Evolutionary conservation across 208 protist genomes (phyloP).

Genomic region (Sergeia podlipaevii): DNA sequence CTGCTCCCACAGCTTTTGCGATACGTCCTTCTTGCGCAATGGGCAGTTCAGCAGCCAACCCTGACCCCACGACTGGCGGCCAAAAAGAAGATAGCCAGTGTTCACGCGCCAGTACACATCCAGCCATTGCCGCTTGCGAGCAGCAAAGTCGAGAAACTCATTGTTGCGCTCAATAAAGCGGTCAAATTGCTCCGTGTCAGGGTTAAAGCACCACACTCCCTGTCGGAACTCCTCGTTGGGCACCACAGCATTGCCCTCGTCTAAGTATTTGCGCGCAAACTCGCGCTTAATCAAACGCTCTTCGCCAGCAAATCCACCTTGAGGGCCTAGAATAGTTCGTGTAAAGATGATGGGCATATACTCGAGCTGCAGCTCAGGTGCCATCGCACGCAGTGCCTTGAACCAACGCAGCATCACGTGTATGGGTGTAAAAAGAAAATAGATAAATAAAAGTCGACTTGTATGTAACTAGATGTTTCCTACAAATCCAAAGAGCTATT

Average conservation of each 20-base stretch:
- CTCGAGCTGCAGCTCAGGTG: slow-evolving; percentile 87
- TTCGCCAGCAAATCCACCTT: slow-evolving; percentile 88
- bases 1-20: slow-evolving; percentile 93
- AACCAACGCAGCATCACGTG: slow-evolving; percentile 59
- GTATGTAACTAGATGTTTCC: too few species aligned
- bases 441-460: not conserved
- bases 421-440: not conserved
- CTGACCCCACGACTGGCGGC: slow-evolving; percentile 86
- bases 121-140: slow-evolving; percentile 90
- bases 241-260: slow-evolving; percentile 58
- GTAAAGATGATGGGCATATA: slow-evolving; percentile 87
- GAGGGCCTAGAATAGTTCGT: slow-evolving; percentile 80
- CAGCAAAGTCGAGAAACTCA: slow-evolving; percentile 89
- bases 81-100: slow-evolving; percentile 89
- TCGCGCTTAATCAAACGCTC: slow-evolving; percentile 91
- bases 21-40: slow-evolving; percentile 80
- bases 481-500: too few species aligned
- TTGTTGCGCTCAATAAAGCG: slow-evolving; percentile 84
- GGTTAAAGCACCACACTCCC: slow-evolving; percentile 90
- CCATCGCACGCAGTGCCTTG: slow-evolving; percentile 70
- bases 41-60: slow-evolving; percentile 89
- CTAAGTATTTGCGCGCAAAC: slow-evolving; percentile 75
- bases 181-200: slow-evolving; percentile 81
- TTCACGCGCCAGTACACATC: slow-evolving; percentile 93
- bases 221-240: slow-evolving; percentile 63